These are phyloP conservation scores for Psilocybe azurescens DNA, from an alignment of 768 basidiomycete genomes.

Conservation along the genomic window DNA sequence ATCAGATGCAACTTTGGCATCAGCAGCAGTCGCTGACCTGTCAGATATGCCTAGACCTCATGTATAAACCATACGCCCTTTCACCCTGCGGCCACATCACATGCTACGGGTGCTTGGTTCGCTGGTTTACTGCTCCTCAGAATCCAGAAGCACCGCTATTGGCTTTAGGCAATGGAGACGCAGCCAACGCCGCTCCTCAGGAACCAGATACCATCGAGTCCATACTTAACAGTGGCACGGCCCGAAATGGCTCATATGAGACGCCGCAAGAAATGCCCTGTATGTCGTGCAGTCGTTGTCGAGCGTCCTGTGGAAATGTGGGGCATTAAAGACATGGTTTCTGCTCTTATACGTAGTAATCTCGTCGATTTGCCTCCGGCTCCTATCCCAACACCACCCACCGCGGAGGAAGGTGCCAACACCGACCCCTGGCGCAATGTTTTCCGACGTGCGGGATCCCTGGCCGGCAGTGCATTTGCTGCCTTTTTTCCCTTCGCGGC, in stretches of 20 bases:
- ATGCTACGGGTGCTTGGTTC: conserved; percentile 73
- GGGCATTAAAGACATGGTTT: conserved; percentile 70
- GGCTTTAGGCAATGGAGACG: conserved; percentile 36
- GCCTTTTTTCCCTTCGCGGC: conserved; percentile 2
- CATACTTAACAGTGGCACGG: conserved; percentile 42
- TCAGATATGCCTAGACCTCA: conserved; percentile 78
- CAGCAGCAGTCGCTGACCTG: conserved; percentile 72
- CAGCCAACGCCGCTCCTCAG: conserved; percentile 25
- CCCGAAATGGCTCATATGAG: conserved; percentile 50
- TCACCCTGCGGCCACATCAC: conserved; percentile 79
- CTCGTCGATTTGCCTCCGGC: conserved; percentile 43
- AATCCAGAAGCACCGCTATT: conserved; percentile 32
- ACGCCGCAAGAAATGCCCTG: conserved; percentile 73
- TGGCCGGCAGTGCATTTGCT: not conserved
- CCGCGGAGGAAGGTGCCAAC: conserved; percentile 29
- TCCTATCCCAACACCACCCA: conserved; percentile 21
- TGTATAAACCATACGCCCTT: conserved; percentile 76
- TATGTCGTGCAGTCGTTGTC: conserved; percentile 66
- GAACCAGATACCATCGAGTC: conserved; percentile 18
- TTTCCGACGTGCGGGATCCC: conserved; percentile 42
- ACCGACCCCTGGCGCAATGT: conserved; percentile 72
- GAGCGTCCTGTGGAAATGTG: conserved; percentile 76
- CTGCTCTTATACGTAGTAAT: conserved; percentile 54
- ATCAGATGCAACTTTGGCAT: conserved; percentile 57
- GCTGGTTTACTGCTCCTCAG: conserved; percentile 68